phyloP scores from a whole-genome alignment of 2,329 filamentous ascomycete genomes.

The Colletotrichum sp. region DNA sequence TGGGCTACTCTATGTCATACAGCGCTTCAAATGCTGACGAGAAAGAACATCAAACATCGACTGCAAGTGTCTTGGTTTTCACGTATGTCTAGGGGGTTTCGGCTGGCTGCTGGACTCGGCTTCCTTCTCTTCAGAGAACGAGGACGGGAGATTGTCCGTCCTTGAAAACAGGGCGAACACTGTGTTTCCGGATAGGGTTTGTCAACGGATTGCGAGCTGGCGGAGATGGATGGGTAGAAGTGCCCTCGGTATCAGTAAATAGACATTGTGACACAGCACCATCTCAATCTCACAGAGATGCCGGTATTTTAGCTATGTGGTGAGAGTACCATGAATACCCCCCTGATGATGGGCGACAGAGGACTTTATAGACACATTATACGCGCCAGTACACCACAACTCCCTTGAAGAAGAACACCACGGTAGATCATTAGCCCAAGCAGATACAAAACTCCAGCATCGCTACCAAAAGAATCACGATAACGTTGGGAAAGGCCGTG shows the following conservation, averaged over 20 bases:
- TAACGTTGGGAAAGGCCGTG: not conserved
- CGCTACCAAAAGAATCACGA: too few species aligned
- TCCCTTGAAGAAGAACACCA: not conserved
- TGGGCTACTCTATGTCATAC: not conserved
- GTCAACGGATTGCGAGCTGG: too few species aligned
- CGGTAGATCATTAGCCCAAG: not conserved
- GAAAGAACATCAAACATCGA: too few species aligned
- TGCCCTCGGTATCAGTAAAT: too few species aligned
- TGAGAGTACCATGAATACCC: not conserved
- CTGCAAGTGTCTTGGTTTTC: too few species aligned
- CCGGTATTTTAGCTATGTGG: not conserved
- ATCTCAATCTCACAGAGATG: not conserved
- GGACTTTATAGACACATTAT: not conserved
- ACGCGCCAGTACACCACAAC: not conserved
- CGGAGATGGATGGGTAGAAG: not conserved
- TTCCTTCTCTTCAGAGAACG: not conserved
- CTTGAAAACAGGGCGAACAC: not conserved
- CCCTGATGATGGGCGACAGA: fast-evolving
- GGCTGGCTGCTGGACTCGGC: not conserved
- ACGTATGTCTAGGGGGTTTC: not conserved
- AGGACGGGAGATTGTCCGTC: not conserved
- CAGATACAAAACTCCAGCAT: too few species aligned
- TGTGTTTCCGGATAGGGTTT: not conserved
- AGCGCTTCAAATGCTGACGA: not conserved
- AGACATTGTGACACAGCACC: too few species aligned